These are phyloP conservation scores for Talaromyces sp. DNA, from an alignment of 2,329 filamentous ascomycete species.

Conservation along the genomic window DNA sequence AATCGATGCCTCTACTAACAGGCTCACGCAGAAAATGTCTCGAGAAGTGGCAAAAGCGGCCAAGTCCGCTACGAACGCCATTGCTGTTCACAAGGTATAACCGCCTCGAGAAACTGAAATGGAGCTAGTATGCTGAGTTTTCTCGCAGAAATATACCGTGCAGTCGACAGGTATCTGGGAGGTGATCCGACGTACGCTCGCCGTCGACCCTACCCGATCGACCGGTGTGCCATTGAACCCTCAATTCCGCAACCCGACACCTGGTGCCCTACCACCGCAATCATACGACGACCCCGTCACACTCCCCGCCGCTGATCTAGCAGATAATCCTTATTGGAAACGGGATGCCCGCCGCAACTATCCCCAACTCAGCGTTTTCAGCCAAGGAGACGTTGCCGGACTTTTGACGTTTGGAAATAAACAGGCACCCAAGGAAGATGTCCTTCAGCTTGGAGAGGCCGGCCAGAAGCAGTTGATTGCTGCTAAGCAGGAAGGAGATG, in stretches of 20 bases:
- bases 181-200: conserved; percentile 67
- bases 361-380: conserved; percentile 71
- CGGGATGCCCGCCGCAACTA: conserved; percentile 81
- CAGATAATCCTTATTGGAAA: conserved; percentile 95
- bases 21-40: conserved; percentile 25
- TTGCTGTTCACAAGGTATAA: conserved; percentile 35
- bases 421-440: conserved; percentile 71
- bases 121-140: not conserved
- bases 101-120: not conserved
- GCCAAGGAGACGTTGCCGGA: conserved; percentile 77
- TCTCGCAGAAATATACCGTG: conserved; percentile 85
- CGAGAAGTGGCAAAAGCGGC: conserved; percentile 36
- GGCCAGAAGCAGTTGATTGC: conserved; percentile 70
- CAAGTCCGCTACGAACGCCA: conserved; percentile 33
- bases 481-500: conserved; percentile 68
- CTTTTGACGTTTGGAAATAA: conserved; percentile 81
- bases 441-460: conserved; percentile 66
- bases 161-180: conserved; percentile 89
- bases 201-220: conserved; percentile 82
- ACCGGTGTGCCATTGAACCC: conserved; percentile 90
- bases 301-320: conserved; percentile 75
- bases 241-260: conserved; percentile 82
- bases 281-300: conserved; percentile 79
- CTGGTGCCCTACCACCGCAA: conserved; percentile 64
- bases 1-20: not conserved